A percentile compares a stretch with the other conserved stretches of the same genome.
Conservation (phyloP, 108 stramenopile species). For the Cyclotella baltica region DNA sequence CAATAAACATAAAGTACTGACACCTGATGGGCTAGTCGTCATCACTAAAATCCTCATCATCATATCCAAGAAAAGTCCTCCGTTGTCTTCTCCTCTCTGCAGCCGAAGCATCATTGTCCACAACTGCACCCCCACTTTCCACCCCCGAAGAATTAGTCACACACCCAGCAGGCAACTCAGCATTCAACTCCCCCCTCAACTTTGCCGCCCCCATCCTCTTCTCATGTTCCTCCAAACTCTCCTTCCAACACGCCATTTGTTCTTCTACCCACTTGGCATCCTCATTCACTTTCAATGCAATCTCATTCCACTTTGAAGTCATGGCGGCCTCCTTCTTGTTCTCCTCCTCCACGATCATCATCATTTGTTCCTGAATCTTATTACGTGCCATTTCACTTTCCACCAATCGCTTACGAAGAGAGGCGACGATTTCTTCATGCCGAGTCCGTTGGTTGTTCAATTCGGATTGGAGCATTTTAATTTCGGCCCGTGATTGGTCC, state of each 20-base stretch:
- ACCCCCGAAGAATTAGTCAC: no score
- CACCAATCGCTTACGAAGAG: slow-evolving; percentile 26
- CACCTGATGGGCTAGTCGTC: neutral
- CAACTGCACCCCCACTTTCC: neutral
- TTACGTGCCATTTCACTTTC: slow-evolving; percentile 38
- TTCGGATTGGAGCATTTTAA: slow-evolving; percentile 22
- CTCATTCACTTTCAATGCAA: slow-evolving; percentile 15
- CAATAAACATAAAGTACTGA: neutral
- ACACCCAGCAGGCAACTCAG: neutral
- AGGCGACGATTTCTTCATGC: slow-evolving; percentile 30
- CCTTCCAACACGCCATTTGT: slow-evolving; percentile 43
- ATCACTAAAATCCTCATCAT: neutral
- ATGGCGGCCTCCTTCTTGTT: slow-evolving; percentile 14
- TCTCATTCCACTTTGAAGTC: slow-evolving; percentile 25
- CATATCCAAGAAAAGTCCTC: neutral
- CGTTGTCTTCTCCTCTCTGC: neutral
- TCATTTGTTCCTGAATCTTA: slow-evolving; percentile 40
- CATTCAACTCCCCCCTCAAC: slow-evolving; percentile 28
- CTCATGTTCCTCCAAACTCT: slow-evolving; percentile 21
- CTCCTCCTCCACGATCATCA: slow-evolving; percentile 6
- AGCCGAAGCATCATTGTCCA: neutral
- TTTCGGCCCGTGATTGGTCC: slow-evolving; percentile 43
- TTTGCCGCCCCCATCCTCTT: slow-evolving; percentile 27
- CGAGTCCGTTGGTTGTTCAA: slow-evolving; percentile 24
- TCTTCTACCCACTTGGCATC: slow-evolving; percentile 34